phyloP scores from a whole-genome alignment of 2,329 filamentous ascomycete genomes.

The Ceratocystis papillata region DNA sequence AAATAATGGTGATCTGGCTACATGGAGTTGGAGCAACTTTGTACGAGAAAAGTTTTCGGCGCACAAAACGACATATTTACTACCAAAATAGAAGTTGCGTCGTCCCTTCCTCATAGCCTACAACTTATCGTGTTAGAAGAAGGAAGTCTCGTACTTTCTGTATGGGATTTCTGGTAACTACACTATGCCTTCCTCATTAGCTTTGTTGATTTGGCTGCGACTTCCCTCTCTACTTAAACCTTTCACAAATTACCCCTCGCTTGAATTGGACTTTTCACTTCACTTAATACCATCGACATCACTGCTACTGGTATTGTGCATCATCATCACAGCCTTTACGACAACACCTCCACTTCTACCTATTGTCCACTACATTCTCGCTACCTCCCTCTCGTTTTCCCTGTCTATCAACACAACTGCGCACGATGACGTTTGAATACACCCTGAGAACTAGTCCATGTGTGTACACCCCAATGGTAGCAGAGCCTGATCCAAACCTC shows the following conservation, averaged over 20 bases:
- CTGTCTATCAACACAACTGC: neutral
- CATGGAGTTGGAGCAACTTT: neutral
- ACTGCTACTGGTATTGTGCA: neutral
- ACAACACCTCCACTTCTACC: neutral
- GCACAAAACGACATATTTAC: neutral
- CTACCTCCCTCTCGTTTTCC: neutral
- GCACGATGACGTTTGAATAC: constrained; percentile 13
- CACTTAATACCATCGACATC: neutral
- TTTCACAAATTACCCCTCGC: neutral
- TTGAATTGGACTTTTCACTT: neutral
- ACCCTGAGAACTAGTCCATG: constrained; percentile 14
- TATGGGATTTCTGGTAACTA: neutral
- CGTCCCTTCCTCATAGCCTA: neutral
- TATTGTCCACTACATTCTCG: neutral
- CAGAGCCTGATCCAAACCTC: constrained; percentile 1
- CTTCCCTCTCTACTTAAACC: neutral
- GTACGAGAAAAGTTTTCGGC: neutral
- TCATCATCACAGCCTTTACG: neutral
- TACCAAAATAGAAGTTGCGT: neutral
- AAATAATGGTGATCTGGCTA: neutral
- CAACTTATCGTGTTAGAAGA: neutral
- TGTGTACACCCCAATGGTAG: neutral
- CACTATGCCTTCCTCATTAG: neutral
- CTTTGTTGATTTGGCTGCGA: constrained; percentile 8
- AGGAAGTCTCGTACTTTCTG: neutral